A percentile compares a stretch with the other conserved stretches of the same genome.
Evolutionary conservation across 805 yeast species (phyloP).

Genomic region (Metschnikowia santaceciliae): DNA sequence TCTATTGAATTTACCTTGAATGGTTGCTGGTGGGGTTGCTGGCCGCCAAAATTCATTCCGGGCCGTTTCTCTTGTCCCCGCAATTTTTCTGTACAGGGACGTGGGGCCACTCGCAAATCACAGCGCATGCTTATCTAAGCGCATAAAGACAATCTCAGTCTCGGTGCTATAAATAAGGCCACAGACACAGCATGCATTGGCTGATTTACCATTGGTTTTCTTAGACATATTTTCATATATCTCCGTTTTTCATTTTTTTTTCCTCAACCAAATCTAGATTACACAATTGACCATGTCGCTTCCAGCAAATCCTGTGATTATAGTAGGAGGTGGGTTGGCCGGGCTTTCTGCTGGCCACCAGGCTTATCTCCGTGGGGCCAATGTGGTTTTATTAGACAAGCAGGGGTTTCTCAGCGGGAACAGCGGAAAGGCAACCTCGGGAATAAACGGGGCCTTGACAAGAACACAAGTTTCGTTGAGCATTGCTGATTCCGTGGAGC

Average conservation of each 20-base stretch:
- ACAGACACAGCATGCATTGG: not conserved
- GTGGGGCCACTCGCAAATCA: constrained; percentile 5
- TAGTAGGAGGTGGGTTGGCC: constrained; percentile 65
- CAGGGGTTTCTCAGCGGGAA: constrained; percentile 62
- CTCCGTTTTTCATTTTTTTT: not conserved
- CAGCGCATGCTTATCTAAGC: constrained; percentile 5
- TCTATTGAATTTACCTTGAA: not conserved
- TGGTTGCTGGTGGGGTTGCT: not conserved
- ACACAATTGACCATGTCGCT: constrained; percentile 2
- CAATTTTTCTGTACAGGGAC: constrained; percentile 1
- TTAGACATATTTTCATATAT: not conserved
- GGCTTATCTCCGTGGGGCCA: constrained; percentile 49
- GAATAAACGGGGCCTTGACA: constrained; percentile 71
- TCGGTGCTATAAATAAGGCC: not conserved
- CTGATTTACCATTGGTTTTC: not conserved
- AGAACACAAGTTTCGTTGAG: constrained; percentile 49
- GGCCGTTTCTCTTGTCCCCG: not conserved
- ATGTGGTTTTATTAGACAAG: constrained; percentile 53
- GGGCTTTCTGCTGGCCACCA: constrained; percentile 63
- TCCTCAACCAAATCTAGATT: no score
- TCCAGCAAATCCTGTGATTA: constrained; percentile 37
- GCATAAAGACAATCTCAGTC: not conserved
- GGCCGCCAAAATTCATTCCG: not conserved
- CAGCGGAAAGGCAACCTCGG: constrained; percentile 64
- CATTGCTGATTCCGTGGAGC: constrained; percentile 53